A percentile compares a stretch with the other conserved stretches of the same genome.
Evolutionary conservation across 805 yeast genomes (phyloP).

Genomic region (Sugiyamaella valdiviana): DNA sequence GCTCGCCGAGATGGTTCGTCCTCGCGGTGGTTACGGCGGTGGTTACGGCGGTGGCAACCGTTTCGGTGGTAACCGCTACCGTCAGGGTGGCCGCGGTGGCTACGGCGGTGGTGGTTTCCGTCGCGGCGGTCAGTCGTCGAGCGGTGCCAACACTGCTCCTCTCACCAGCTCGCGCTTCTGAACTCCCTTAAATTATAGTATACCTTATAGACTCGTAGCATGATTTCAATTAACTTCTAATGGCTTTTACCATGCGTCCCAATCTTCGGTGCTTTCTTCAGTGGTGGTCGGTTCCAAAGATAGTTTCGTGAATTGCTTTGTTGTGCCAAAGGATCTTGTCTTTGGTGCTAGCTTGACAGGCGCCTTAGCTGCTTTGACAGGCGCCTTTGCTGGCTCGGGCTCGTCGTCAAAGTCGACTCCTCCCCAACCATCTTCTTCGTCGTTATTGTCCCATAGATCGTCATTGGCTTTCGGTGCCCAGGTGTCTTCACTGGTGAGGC

Average conservation of each 20-base stretch:
- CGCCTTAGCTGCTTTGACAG: too few relatives aligned
- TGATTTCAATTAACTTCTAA: conserved; percentile 3
- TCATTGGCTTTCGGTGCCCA: background rate
- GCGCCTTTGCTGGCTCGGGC: too few relatives aligned
- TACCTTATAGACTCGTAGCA: background rate
- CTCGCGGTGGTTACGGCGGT: conserved; percentile 59
- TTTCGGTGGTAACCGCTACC: conserved; percentile 43
- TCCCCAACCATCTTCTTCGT: conserved; percentile 33
- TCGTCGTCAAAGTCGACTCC: conserved; percentile 1
- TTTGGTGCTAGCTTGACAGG: background rate
- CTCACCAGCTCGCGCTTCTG: conserved; percentile 34
- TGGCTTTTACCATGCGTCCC: background rate
- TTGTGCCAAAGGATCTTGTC: background rate
- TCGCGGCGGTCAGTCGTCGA: conserved; percentile 13
- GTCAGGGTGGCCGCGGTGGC: conserved; percentile 41
- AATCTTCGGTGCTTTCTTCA: conserved; percentile 1
- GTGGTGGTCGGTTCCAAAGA: conserved; percentile 12
- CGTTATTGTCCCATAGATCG: conserved; percentile 18
- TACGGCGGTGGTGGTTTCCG: conserved; percentile 26
- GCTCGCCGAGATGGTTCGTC: conserved; percentile 68
- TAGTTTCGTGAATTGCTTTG: conserved; percentile 2
- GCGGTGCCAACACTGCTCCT: conserved; percentile 39
- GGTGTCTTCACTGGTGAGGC: background rate
- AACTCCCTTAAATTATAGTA: background rate
- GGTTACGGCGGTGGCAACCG: conserved; percentile 43